These are phyloP conservation scores for Arthrobotrys pseudoclavata DNA, from an alignment of 2,329 filamentous ascomycete species.

Conservation along the genomic window DNA sequence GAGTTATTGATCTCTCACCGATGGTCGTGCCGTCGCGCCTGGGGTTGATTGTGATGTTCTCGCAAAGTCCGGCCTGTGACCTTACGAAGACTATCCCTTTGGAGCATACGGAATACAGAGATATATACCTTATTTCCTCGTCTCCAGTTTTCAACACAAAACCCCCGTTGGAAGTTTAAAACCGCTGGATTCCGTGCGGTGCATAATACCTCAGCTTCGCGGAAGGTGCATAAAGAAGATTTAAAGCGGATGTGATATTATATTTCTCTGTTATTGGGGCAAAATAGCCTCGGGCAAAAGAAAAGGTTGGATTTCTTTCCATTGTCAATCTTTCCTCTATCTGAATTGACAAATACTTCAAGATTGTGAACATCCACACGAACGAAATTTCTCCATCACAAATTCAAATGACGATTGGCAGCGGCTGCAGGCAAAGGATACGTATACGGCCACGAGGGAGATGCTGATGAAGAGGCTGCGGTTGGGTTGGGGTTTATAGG, in stretches of 20 bases:
- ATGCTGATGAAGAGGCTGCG: slow-evolving; percentile 28
- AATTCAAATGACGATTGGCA: slow-evolving; percentile 26
- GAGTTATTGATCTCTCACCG: background rate
- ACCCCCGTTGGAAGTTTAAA: background rate
- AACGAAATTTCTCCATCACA: slow-evolving; percentile 18
- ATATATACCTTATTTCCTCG: too few relatives aligned
- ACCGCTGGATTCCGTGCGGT: background rate
- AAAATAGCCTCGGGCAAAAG: too few relatives aligned
- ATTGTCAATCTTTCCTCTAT: too few relatives aligned
- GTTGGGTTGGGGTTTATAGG: slow-evolving; percentile 20
- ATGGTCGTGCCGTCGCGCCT: background rate
- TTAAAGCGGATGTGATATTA: too few relatives aligned
- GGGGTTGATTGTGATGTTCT: too few relatives aligned
- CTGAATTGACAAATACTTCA: too few relatives aligned
- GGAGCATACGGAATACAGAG: too few relatives aligned
- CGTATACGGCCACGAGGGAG: slow-evolving; percentile 34
- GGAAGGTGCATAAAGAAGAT: background rate
- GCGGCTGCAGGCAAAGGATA: slow-evolving; percentile 37
- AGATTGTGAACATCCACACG: too few relatives aligned
- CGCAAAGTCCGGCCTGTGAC: too few relatives aligned
- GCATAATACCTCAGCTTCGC: background rate
- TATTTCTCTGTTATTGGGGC: too few relatives aligned
- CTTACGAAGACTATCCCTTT: too few relatives aligned
- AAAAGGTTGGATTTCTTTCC: too few relatives aligned
- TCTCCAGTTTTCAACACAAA: background rate